A percentile compares a stretch with the other conserved stretches of the same genome.
Evolutionary conservation across 2,329 filamentous ascomycete genomes (phyloP).

Genomic region (Neodidymelliopsis sp.): DNA sequence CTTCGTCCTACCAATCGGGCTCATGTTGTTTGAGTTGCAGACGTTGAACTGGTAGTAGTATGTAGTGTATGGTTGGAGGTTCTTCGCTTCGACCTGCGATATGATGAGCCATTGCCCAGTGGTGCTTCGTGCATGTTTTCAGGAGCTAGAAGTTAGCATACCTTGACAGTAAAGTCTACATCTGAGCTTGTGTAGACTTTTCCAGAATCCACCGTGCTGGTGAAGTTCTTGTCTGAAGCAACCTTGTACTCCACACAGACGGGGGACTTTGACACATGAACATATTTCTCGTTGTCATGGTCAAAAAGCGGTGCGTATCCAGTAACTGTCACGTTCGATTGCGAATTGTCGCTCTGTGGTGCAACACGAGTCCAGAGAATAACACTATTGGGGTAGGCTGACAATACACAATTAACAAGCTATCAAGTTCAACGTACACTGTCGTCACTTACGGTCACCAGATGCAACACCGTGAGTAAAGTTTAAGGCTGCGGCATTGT

Average conservation of each 20-base stretch:
- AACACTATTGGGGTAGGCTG: constrained; percentile 53
- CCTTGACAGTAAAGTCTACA: constrained; percentile 78
- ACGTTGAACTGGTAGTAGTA: constrained; percentile 77
- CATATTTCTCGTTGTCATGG: constrained; percentile 62
- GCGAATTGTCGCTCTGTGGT: constrained; percentile 51
- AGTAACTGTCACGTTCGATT: constrained; percentile 60
- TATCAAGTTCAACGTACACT: no score
- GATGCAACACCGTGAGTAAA: constrained; percentile 57
- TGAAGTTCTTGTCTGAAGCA: constrained; percentile 56
- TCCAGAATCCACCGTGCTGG: constrained; percentile 62
- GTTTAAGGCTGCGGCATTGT: constrained; percentile 33
- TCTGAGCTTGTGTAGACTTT: constrained; percentile 74
- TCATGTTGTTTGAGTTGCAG: constrained; percentile 68
- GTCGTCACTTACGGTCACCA: no score
- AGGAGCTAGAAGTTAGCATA: constrained; percentile 30
- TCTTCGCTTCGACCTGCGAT: constrained; percentile 67
- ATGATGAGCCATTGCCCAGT: constrained; percentile 4
- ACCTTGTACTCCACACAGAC: constrained; percentile 74
- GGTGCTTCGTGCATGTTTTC: neutral
- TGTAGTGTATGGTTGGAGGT: constrained; percentile 67
- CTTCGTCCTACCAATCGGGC: constrained; percentile 72
- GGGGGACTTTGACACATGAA: constrained; percentile 64
- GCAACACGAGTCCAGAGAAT: constrained; percentile 46
- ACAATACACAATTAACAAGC: no score
- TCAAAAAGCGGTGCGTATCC: constrained; percentile 62